phyloP scores from a whole-genome alignment of 1,284 basidiomycete species.

The Dichomitus squalens region DNA sequence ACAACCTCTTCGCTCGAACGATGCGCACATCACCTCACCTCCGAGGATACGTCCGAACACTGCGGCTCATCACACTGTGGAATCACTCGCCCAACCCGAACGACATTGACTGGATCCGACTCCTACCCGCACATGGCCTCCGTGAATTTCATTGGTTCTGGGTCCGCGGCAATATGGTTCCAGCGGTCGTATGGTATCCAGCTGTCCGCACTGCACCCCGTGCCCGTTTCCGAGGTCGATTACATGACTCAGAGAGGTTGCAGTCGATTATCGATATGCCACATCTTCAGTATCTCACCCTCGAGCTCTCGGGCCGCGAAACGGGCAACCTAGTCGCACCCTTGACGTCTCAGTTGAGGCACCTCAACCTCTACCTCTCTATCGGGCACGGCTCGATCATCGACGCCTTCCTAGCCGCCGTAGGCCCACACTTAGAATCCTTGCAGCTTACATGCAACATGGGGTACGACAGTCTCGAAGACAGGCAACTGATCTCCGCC shows the following conservation, averaged over 20 bases:
- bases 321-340: too few species aligned
- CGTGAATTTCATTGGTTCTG: conserved; percentile 9
- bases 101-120: conserved; percentile 11
- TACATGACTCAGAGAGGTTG: conserved; percentile 7
- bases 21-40: conserved; percentile 14
- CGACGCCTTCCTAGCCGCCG: conserved; percentile 2
- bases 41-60: conserved; percentile 4
- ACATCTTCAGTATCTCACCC: background rate
- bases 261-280: conserved; percentile 11
- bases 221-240: conserved; percentile 5
- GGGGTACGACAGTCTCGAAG: conserved; percentile 1
- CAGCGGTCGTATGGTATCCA: conserved; percentile 6
- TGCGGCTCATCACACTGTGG: conserved; percentile 12
- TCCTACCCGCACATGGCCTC: conserved; percentile 6
- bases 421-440: conserved; percentile 7
- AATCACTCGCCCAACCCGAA: conserved; percentile 11
- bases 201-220: conserved; percentile 1
- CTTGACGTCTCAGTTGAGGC: too few species aligned
- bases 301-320: conserved; percentile 17
- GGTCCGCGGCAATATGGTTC: conserved; percentile 10
- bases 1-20: conserved; percentile 12
- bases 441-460: conserved; percentile 2
- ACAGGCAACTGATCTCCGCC: conserved; percentile 4
- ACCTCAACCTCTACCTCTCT: conserved; percentile 3
- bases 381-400: conserved; percentile 4